These are phyloP conservation scores for Hyaloscypha hepaticicola DNA, from an alignment of 495 filamentous ascomycete species.

Conservation along the genomic window DNA sequence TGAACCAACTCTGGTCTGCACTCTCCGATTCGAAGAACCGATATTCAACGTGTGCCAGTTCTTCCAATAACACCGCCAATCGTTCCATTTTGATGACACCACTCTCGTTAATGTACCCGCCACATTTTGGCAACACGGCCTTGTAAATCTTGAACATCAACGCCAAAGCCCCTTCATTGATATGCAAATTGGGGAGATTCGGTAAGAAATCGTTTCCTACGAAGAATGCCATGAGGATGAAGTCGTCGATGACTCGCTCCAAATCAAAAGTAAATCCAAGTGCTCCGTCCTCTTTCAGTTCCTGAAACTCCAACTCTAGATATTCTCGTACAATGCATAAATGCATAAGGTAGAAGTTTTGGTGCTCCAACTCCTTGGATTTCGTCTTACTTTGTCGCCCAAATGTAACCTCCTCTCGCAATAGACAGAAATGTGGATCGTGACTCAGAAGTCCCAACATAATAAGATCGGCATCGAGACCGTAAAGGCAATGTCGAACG, in stretches of 20 bases:
- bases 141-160: constrained; percentile 99
- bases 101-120: constrained; percentile 95
- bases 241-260: constrained; percentile 97
- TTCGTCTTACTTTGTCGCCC: constrained; percentile 82
- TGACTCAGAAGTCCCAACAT: constrained; percentile 97
- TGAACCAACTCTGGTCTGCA: constrained; percentile 88
- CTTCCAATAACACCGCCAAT: constrained; percentile 74
- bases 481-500: constrained; percentile 94
- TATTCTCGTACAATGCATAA: constrained; percentile 97
- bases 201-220: constrained; percentile 99
- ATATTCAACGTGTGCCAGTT: constrained; percentile 81
- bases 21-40: constrained; percentile 89
- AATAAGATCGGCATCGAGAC: constrained; percentile 95
- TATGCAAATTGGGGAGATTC: constrained; percentile 93
- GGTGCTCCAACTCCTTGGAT: constrained; percentile 94
- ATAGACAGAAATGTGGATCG: constrained; percentile 95
- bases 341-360: constrained; percentile 98
- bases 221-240: constrained; percentile 99
- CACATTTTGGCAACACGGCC: constrained; percentile 77
- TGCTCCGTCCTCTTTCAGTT: constrained; percentile 73
- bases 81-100: constrained; percentile 86
- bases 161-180: constrained; percentile 94
- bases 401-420: constrained; percentile 98
- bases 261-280: constrained; percentile 84
- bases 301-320: constrained; percentile 94